A percentile compares a stretch with the other conserved stretches of the same genome.
phyloP scores from a whole-genome alignment of 305 asterid species.

The Fraxinus angustifolia region DNA sequence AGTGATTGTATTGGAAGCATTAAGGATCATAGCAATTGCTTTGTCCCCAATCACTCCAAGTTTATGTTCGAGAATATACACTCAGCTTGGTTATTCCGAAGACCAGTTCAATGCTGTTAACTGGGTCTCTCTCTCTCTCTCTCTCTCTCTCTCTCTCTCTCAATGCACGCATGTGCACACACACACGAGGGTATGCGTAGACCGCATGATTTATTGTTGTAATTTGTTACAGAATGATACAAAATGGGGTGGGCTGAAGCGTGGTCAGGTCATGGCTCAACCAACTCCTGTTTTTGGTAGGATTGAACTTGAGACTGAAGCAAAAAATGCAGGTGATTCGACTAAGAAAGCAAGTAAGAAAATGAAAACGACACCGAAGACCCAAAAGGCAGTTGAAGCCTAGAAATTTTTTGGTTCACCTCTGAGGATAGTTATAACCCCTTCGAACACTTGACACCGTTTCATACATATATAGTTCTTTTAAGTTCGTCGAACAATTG shows the following conservation, averaged over 20 bases:
- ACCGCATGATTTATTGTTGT: slow-evolving; percentile 5
- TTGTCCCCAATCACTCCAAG: slow-evolving; percentile 82
- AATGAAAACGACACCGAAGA: slow-evolving; percentile 40
- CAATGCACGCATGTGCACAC: background rate
- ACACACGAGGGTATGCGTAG: background rate
- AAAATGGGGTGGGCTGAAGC: slow-evolving; percentile 84
- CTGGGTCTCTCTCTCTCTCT: slow-evolving; percentile 48
- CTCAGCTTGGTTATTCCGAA: slow-evolving; percentile 84
- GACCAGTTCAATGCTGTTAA: slow-evolving; percentile 64
- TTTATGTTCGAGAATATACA: slow-evolving; percentile 62
- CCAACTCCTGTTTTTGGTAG: slow-evolving; percentile 76
- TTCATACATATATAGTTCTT: background rate
- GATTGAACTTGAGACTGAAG: slow-evolving; percentile 56
- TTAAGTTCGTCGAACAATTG: background rate
- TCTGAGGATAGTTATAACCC: background rate
- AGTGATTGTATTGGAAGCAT: slow-evolving; percentile 67
- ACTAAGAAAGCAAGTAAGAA: slow-evolving; percentile 42
- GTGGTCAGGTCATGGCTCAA: slow-evolving; percentile 65
- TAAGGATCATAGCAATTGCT: slow-evolving; percentile 73
- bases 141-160: slow-evolving; percentile 13
- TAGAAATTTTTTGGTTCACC: slow-evolving; percentile 21
- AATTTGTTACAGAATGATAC: slow-evolving; percentile 64
- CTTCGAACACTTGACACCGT: background rate
- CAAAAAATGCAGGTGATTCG: slow-evolving; percentile 32
- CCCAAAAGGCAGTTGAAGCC: slow-evolving; percentile 50